These are phyloP conservation scores for Globisporangium paroecandrum DNA, from an alignment of 352 stramenopile species.

Conservation along the genomic window DNA sequence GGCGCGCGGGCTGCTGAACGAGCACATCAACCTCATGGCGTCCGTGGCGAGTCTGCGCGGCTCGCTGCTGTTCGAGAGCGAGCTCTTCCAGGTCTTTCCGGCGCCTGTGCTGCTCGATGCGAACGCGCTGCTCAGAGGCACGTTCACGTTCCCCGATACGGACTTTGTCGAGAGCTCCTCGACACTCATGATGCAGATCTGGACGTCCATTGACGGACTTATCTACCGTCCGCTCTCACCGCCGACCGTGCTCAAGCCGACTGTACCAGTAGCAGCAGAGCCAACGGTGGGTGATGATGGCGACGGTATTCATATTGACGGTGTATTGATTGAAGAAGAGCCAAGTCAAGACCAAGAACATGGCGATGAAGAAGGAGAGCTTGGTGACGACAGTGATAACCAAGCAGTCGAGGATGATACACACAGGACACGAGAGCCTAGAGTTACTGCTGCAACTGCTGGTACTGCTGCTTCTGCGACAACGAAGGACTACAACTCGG, in stretches of 20 bases:
- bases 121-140: conserved; percentile 69
- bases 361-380: not conserved
- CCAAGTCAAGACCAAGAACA: not conserved
- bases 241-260: conserved; percentile 48
- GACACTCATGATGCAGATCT: conserved; percentile 87
- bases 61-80: conserved; percentile 84
- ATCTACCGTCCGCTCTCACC: conserved; percentile 77
- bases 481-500: conserved; percentile 26
- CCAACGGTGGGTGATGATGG: not conserved
- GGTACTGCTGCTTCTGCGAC: not conserved
- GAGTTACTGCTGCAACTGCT: not conserved
- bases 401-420: not conserved
- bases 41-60: conserved; percentile 69
- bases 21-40: conserved; percentile 83
- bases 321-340: not conserved
- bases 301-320: not conserved
- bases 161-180: conserved; percentile 58
- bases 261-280: conserved; percentile 9
- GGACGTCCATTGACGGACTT: conserved; percentile 74
- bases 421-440: not conserved
- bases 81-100: conserved; percentile 82
- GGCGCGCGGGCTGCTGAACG: conserved; percentile 67
- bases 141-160: conserved; percentile 42
- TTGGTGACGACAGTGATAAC: not conserved
- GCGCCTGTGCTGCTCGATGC: conserved; percentile 75